Evolutionary conservation across 345 rosid genomes (phyloP).

Genomic region (Kernera saxatilis): DNA sequence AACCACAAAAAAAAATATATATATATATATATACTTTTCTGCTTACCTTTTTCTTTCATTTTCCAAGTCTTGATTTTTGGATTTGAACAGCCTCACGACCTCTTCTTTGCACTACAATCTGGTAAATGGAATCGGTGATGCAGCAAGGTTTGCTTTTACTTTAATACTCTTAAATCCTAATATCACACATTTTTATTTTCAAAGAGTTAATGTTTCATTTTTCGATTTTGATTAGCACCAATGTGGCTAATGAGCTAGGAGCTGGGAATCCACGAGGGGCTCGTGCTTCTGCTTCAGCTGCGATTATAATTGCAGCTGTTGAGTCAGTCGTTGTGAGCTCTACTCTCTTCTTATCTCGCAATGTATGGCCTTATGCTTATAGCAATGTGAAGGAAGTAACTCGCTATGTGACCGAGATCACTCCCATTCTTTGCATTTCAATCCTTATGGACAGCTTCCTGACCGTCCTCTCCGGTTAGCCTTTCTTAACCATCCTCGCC

Average conservation of each 20-base stretch:
- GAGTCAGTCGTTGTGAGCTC: conserved; percentile 30
- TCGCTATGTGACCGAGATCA: conserved; percentile 15
- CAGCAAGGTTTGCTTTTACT: conserved; percentile 26
- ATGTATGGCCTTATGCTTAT: conserved; percentile 33
- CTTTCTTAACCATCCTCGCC: background rate
- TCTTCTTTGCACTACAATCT: conserved; percentile 29
- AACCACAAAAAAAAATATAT: background rate
- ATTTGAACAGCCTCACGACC: conserved; percentile 27
- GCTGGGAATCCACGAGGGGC: conserved; percentile 32
- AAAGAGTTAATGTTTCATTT: background rate
- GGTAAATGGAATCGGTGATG: conserved; percentile 30
- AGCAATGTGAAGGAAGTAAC: conserved; percentile 29
- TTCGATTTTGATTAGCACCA: conserved; percentile 20
- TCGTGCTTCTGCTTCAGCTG: conserved; percentile 24
- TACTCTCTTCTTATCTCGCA: conserved; percentile 21
- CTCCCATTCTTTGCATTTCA: conserved; percentile 35
- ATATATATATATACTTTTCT: background rate
- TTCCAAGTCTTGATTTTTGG: background rate
- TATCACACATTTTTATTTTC: background rate
- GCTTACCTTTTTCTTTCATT: background rate
- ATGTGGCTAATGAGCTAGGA: conserved; percentile 36
- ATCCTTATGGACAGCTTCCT: conserved; percentile 32
- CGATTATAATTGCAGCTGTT: conserved; percentile 26
- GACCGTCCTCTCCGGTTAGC: conserved; percentile 23
- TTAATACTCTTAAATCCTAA: background rate